These are phyloP conservation scores for Candida boleticola DNA, from an alignment of 805 yeast species.

Conservation along the genomic window DNA sequence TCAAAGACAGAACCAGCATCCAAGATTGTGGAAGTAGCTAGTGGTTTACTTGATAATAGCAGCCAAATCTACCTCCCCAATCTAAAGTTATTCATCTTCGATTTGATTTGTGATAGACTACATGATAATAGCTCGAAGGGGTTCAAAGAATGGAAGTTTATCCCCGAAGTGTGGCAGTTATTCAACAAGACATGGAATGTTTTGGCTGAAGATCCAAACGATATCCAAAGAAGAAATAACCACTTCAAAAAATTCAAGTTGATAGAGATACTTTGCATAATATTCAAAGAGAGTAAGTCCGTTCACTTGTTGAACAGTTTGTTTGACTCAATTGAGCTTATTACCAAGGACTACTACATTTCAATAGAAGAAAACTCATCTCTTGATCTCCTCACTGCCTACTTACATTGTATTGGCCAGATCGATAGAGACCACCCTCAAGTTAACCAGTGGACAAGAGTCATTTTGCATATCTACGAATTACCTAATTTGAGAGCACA, in stretches of 20 bases:
- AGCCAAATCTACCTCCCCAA: conserved; percentile 52
- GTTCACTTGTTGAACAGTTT: conserved; percentile 16
- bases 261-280: conserved; percentile 31
- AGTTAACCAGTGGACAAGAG: conserved; percentile 21
- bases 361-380: conserved; percentile 32
- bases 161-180: conserved; percentile 48
- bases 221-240: conserved; percentile 32
- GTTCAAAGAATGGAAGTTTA: conserved; percentile 43
- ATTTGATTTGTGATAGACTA: conserved; percentile 58
- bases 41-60: conserved; percentile 29
- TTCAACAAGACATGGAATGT: conserved; percentile 40
- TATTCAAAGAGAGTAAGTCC: conserved; percentile 19
- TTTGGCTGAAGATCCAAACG: conserved; percentile 20
- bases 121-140: conserved; percentile 39
- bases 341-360: conserved; percentile 24
- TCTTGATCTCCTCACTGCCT: conserved; percentile 24
- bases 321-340: conserved; percentile 15
- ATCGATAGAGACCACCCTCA: background rate
- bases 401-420: conserved; percentile 7
- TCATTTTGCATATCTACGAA: conserved; percentile 21
- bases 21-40: conserved; percentile 38
- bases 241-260: conserved; percentile 35
- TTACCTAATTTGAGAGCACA: conserved; percentile 21
- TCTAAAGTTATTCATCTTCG: conserved; percentile 52
- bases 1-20: conserved; percentile 45